A percentile compares a stretch with the other conserved stretches of the same genome.
These are phyloP conservation scores for Plasmodium falciparum DNA, from an alignment of 169 alveolate genomes.

Conservation along the genomic window DNA sequence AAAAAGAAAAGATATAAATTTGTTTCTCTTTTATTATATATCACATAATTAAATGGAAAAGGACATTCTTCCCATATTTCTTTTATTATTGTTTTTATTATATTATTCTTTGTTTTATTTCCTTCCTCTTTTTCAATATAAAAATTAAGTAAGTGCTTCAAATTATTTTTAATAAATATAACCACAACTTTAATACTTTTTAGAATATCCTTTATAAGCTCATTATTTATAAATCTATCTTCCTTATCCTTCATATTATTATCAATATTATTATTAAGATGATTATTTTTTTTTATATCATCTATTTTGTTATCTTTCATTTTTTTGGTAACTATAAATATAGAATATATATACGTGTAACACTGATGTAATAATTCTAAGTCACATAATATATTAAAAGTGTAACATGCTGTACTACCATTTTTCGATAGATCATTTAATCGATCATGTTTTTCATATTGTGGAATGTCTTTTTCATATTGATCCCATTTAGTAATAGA, in stretches of 20 bases:
- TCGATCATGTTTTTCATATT: background rate
- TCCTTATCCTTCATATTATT: background rate
- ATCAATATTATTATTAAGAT: constrained; percentile 21
- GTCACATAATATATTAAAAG: constrained; percentile 27
- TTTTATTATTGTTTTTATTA: constrained; percentile 16
- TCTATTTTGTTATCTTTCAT: constrained; percentile 4
- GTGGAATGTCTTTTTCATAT: background rate
- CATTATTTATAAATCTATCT: too few species aligned
- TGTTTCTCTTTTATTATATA: constrained; percentile 14
- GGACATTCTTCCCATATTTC: constrained; percentile 25
- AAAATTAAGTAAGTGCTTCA: background rate
- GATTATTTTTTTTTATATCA: background rate
- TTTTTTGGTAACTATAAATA: constrained; percentile 21
- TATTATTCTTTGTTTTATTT: background rate
- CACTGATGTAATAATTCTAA: constrained; percentile 49
- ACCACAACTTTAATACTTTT: background rate
- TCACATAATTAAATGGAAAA: constrained; percentile 27
- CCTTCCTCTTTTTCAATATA: constrained; percentile 1
- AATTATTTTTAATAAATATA: background rate
- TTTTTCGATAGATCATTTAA: background rate
- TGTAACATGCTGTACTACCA: background rate
- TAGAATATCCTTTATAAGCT: background rate
- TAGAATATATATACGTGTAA: constrained; percentile 24
- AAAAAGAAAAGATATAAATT: constrained; percentile 34
- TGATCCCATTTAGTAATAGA: too few species aligned